Evolutionary conservation across 2,329 filamentous ascomycete genomes (phyloP).

Genomic region (Trichoderma breve): DNA sequence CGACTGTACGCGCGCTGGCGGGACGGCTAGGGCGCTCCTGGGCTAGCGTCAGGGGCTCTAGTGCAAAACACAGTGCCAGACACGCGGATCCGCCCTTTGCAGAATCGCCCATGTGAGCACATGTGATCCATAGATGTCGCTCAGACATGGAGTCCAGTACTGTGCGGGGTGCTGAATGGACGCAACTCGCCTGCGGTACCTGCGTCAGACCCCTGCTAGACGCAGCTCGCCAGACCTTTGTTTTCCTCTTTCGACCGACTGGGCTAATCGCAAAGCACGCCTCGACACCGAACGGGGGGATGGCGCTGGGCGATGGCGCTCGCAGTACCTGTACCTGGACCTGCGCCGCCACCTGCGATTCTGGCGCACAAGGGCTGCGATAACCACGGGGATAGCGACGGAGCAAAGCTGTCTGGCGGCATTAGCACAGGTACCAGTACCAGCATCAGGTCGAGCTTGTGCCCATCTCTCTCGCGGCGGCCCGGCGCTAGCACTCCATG

Average conservation of each 20-base stretch:
- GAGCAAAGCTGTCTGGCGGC: neutral
- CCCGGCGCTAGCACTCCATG: constrained; percentile 16
- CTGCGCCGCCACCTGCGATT: neutral
- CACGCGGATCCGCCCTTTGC: neutral
- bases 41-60: constrained; percentile 27
- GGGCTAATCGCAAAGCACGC: neutral
- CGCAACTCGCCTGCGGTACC: constrained; percentile 7
- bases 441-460: neutral
- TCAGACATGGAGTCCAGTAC: neutral
- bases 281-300: neutral
- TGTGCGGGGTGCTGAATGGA: constrained; percentile 8
- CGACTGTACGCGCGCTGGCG: neutral
- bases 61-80: constrained; percentile 7
- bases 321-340: neutral
- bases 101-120: neutral
- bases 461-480: constrained; percentile 2
- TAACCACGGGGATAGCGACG: neutral
- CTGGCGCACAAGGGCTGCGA: neutral
- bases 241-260: constrained; percentile 6
- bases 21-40: constrained; percentile 17
- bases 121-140: neutral
- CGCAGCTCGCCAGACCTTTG: neutral
- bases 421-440: neutral
- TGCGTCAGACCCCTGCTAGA: constrained; percentile 20
- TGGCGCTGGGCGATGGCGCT: neutral